A percentile compares a stretch with the other conserved stretches of the same genome.
Conservation (phyloP, 2,329 filamentous ascomycete species). For the Penicillium decumbens region DNA sequence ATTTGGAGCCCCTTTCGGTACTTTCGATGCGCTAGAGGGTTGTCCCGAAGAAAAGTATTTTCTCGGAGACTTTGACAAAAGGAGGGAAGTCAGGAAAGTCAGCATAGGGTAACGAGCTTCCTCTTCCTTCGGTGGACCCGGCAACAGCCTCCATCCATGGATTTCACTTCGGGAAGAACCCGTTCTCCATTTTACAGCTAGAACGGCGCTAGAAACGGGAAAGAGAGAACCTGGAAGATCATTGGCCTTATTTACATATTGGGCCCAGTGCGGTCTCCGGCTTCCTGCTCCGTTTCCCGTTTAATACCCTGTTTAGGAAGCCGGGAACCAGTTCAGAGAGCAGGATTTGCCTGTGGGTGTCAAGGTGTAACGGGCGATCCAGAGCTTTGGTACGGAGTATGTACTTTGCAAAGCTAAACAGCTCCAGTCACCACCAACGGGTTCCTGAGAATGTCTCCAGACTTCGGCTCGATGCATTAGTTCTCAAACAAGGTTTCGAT, state of each 20-base stretch:
- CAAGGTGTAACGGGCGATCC: slow-evolving; percentile 9
- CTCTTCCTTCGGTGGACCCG: slow-evolving; percentile 17
- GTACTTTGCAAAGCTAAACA: slow-evolving; percentile 9
- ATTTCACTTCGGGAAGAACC: slow-evolving; percentile 13
- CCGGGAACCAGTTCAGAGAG: background rate
- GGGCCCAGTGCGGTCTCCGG: background rate
- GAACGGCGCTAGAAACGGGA: slow-evolving; percentile 27
- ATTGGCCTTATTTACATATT: background rate
- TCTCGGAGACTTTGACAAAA: slow-evolving; percentile 4
- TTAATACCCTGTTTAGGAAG: background rate
- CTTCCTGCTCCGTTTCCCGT: slow-evolving; percentile 2
- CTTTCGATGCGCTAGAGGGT: slow-evolving; percentile 9
- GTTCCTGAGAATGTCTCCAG: slow-evolving; percentile 21
- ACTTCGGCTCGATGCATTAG: slow-evolving; percentile 29
- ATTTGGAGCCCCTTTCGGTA: slow-evolving; percentile 7
- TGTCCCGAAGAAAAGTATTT: background rate
- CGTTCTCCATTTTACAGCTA: slow-evolving; percentile 22
- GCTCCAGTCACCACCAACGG: slow-evolving; percentile 17
- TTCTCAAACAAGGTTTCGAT: slow-evolving; percentile 23
- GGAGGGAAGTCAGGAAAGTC: slow-evolving; percentile 3
- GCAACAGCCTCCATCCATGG: slow-evolving; percentile 7
- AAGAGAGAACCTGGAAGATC: slow-evolving; percentile 6
- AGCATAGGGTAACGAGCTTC: slow-evolving; percentile 17
- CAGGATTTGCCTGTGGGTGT: background rate
- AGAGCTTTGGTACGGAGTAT: slow-evolving; percentile 7